phyloP scores from a whole-genome alignment of 2,329 filamentous ascomycete species.

The Beauveria brongniartii region DNA sequence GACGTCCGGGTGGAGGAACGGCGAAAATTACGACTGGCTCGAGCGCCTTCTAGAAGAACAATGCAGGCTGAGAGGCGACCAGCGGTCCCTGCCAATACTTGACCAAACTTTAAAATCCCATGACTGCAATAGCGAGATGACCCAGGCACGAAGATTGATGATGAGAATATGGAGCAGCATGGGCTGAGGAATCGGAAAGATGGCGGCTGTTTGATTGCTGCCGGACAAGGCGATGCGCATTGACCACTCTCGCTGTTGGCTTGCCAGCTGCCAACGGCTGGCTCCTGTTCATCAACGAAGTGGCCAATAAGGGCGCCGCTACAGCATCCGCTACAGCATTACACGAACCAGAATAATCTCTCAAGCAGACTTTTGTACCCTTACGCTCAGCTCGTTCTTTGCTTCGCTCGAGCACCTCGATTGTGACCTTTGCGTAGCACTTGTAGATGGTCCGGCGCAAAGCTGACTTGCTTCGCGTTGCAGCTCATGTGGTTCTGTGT shows the following conservation, averaged over 20 bases:
- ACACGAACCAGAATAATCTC: too few relatives aligned
- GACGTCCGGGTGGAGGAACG: not conserved
- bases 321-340: too few relatives aligned
- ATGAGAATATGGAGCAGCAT: too few relatives aligned
- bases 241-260: not conserved
- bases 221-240: not conserved
- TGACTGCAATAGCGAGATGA: not conserved
- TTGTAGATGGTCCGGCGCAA: not conserved
- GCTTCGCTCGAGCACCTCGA: not conserved
- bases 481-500: not conserved
- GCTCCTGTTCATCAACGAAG: not conserved
- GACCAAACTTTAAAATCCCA: not conserved
- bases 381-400: not conserved
- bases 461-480: not conserved
- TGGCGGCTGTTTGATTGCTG: not conserved
- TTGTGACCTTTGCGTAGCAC: not conserved
- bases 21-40: conserved; percentile 1
- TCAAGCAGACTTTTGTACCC: too few relatives aligned
- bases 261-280: not conserved
- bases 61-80: conserved; percentile 3
- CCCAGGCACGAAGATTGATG: too few relatives aligned
- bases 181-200: not conserved
- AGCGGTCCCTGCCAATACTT: not conserved
- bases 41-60: conserved; percentile 9
- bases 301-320: too few relatives aligned